phyloP scores from a whole-genome alignment of 2,329 filamentous ascomycete species.

The Chaetomium strumarium region DNA sequence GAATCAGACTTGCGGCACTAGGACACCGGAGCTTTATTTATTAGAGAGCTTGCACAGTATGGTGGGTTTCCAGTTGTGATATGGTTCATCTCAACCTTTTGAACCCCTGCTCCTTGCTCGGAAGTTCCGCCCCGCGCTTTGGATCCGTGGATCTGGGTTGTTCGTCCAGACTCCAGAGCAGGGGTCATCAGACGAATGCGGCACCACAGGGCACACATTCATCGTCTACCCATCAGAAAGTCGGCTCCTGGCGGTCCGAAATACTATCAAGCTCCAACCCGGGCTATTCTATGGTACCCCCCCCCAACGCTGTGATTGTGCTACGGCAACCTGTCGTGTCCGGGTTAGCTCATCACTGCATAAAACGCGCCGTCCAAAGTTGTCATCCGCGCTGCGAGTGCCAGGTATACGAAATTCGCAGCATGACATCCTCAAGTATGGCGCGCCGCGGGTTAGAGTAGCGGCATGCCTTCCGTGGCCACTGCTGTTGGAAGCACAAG shows the following conservation, averaged over 20 bases:
- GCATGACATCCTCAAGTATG: no score
- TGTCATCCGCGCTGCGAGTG: neutral
- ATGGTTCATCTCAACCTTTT: neutral
- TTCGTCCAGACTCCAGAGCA: neutral
- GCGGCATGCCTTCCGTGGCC: no score
- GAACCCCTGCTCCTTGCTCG: no score
- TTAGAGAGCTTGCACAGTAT: no score
- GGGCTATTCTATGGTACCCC: neutral
- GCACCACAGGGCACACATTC: neutral
- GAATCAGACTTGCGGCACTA: neutral
- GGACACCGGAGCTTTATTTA: neutral
- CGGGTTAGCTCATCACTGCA: neutral
- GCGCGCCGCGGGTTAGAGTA: neutral
- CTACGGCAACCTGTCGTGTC: neutral
- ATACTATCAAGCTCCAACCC: neutral
- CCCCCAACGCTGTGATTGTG: neutral
- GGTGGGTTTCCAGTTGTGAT: neutral
- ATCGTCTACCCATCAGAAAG: neutral
- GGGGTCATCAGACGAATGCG: constrained; percentile 6
- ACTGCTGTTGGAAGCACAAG: no score
- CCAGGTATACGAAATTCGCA: neutral
- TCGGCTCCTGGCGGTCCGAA: neutral
- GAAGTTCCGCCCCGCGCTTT: neutral
- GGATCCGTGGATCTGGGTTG: constrained; percentile 2
- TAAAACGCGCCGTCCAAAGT: neutral